Conservation (phyloP, 2,329 filamentous ascomycete species). For the Exophiala sideris region DNA sequence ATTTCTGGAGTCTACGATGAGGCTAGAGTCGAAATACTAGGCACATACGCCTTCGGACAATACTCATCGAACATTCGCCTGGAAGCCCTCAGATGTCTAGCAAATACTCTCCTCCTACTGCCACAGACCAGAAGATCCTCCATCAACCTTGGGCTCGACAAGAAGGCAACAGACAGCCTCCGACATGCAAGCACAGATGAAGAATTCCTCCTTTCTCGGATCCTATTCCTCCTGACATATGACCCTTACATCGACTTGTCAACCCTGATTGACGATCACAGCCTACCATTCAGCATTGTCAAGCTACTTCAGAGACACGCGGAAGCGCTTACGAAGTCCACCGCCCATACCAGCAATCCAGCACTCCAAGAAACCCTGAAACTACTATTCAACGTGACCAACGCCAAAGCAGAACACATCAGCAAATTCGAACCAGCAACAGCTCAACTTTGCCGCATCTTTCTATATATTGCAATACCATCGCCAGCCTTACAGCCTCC, state of each 20-base stretch:
- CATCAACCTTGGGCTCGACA: conserved; percentile 65
- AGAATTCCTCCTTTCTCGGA: conserved; percentile 78
- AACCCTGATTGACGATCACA: conserved; percentile 62
- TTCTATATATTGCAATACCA: conserved; percentile 59
- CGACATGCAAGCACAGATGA: conserved; percentile 73
- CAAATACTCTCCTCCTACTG: conserved; percentile 75
- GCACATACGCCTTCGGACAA: conserved; percentile 69
- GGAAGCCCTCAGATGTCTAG: conserved; percentile 76
- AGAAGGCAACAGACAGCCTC: conserved; percentile 66
- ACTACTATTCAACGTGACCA: conserved; percentile 82
- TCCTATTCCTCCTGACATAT: conserved; percentile 79
- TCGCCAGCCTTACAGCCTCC: conserved; percentile 69
- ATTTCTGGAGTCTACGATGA: conserved; percentile 82
- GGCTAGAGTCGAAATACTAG: conserved; percentile 69
- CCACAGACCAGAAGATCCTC: conserved; percentile 67
- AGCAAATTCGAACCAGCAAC: conserved; percentile 65
- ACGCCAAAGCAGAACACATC: conserved; percentile 63
- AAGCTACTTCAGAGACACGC: conserved; percentile 69
- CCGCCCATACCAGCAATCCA: conserved; percentile 56
- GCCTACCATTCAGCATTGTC: conserved; percentile 65
- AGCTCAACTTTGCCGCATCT: conserved; percentile 65
- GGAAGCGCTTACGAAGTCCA: conserved; percentile 43
- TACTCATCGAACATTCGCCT: conserved; percentile 62
- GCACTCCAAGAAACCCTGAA: conserved; percentile 82
- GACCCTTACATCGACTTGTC: conserved; percentile 65